Evolutionary conservation across 306 rosid species (phyloP).

Genomic region (Citrullus amarus): DNA sequence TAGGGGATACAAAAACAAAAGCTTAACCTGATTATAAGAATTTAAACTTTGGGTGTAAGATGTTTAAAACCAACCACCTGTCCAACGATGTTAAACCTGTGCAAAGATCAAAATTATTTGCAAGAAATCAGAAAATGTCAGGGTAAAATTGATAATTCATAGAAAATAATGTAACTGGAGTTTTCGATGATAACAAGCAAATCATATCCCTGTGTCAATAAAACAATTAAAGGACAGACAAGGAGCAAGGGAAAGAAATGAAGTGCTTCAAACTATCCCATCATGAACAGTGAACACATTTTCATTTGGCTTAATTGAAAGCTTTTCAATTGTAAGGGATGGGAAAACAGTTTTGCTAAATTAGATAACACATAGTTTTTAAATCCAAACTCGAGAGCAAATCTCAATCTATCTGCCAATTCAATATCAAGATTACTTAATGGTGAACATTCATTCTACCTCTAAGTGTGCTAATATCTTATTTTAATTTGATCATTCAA

Average conservation of each 20-base stretch:
- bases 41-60: slow-evolving; percentile 8
- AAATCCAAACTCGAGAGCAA: neutral
- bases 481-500: neutral
- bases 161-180: neutral
- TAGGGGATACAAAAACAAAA: neutral
- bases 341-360: neutral
- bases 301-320: neutral
- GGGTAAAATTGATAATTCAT: neutral
- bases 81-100: slow-evolving; percentile 96
- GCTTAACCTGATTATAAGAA: neutral
- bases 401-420: neutral
- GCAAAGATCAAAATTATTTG: slow-evolving; percentile 25
- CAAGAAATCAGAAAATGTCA: slow-evolving; percentile 16
- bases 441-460: too few species aligned
- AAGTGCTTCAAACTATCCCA: neutral
- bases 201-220: neutral
- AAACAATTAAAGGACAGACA: neutral
- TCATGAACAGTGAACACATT: neutral
- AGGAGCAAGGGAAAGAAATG: neutral
- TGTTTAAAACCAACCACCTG: slow-evolving; percentile 55
- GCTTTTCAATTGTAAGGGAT: neutral
- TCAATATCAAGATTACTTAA: neutral
- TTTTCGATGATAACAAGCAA: neutral
- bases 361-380: neutral
- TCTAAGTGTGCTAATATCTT: neutral